Conservation (phyloP, 345 rosid species). For the Erysimum cheiranthoides region DNA sequence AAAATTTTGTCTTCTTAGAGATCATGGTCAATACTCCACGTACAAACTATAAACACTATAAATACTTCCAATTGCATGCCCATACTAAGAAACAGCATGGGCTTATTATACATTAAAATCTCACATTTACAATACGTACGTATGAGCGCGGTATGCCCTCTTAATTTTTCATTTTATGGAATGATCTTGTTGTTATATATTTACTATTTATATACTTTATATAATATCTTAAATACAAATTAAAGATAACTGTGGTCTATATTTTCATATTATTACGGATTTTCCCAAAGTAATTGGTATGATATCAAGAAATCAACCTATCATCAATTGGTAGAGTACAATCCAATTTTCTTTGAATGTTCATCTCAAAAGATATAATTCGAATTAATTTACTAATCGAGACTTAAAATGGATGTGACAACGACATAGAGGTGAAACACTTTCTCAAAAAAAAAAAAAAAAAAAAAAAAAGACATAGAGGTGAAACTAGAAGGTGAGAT, state of each 20-base stretch:
- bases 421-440: constrained; percentile 10
- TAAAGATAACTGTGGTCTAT: neutral
- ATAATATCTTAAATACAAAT: no score
- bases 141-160: neutral
- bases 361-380: neutral
- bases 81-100: neutral
- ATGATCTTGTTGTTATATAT: no score
- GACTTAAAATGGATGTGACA: neutral
- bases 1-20: neutral
- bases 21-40: neutral
- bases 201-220: no score
- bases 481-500: constrained; percentile 9
- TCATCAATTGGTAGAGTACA: no score
- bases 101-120: neutral
- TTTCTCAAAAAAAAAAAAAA: no score
- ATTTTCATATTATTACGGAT: neutral
- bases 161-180: no score
- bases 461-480: no score
- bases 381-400: neutral
- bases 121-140: neutral
- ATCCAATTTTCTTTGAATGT: neutral
- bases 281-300: constrained; percentile 4
- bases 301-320: no score
- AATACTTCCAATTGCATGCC: neutral
- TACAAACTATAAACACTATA: neutral